Evolutionary conservation across 2,329 filamentous ascomycete genomes (phyloP).

Genomic region (Alternaria atra): DNA sequence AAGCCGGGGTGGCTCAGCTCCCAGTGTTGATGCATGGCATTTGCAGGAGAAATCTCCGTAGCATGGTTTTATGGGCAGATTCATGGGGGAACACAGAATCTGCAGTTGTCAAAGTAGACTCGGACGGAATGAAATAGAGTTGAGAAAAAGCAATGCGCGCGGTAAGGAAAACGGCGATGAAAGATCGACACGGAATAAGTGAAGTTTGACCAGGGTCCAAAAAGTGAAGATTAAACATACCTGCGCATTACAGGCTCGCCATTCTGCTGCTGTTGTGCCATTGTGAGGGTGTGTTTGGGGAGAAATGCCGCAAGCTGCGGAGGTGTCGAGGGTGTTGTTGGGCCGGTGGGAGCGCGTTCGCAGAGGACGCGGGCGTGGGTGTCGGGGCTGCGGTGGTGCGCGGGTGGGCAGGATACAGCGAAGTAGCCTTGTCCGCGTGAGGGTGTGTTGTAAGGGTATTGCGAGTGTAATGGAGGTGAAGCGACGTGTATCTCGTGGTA

Average conservation of each 20-base stretch:
- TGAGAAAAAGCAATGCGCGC: neutral
- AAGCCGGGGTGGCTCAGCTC: conserved; percentile 38
- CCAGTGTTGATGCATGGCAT: conserved; percentile 11
- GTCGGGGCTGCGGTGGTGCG: neutral
- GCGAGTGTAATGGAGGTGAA: conserved; percentile 1
- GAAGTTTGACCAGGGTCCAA: conserved; percentile 11
- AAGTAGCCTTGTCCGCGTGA: conserved; percentile 19
- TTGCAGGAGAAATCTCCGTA: conserved; percentile 2
- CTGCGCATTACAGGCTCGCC: conserved; percentile 70
- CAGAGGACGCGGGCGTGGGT: neutral
- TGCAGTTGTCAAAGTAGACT: neutral
- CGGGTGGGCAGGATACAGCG: conserved; percentile 16
- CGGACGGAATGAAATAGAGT: neutral
- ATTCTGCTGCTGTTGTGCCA: conserved; percentile 51
- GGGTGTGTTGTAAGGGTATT: conserved; percentile 1
- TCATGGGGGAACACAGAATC: no score
- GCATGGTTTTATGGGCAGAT: neutral
- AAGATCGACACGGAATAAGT: neutral
- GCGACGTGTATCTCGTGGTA: conserved; percentile 9
- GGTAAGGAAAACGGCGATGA: neutral
- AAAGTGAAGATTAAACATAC: conserved; percentile 56
- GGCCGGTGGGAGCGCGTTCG: neutral
- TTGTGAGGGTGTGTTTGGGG: conserved; percentile 25
- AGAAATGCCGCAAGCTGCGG: conserved; percentile 8
- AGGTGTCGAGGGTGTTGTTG: neutral